A percentile compares a stretch with the other conserved stretches of the same genome.
These are phyloP conservation scores for Lasiodiplodia theobromae DNA, from an alignment of 2,329 filamentous ascomycete genomes.

Conservation along the genomic window DNA sequence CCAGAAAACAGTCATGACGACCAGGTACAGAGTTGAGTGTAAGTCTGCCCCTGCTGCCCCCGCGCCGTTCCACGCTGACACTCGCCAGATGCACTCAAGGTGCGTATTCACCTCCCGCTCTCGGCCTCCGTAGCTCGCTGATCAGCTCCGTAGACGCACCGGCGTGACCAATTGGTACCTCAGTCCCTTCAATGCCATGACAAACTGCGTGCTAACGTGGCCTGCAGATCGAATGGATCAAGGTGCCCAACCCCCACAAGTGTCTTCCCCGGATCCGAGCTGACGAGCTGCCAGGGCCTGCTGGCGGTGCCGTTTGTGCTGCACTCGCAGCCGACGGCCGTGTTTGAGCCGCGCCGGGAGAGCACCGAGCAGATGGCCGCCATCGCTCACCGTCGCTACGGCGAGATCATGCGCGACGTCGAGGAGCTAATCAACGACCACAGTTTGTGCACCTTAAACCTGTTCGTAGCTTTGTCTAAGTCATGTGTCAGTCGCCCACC, in stretches of 20 bases:
- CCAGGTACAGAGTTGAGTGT: constrained; percentile 52
- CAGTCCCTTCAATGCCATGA: constrained; percentile 31
- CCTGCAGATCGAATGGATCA: constrained; percentile 84
- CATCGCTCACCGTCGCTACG: constrained; percentile 85
- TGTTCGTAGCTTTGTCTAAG: constrained; percentile 20
- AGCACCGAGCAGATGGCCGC: constrained; percentile 75
- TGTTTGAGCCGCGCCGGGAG: constrained; percentile 73
- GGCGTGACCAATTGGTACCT: constrained; percentile 88
- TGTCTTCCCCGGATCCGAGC: not conserved
- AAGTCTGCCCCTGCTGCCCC: constrained; percentile 31
- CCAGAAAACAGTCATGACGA: constrained; percentile 45
- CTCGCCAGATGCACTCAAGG: constrained; percentile 68
- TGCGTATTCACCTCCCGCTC: constrained; percentile 42
- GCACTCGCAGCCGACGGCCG: constrained; percentile 90
- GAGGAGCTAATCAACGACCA: constrained; percentile 92
- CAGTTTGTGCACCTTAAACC: constrained; percentile 62
- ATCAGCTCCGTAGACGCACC: constrained; percentile 72
- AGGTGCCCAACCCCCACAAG: constrained; percentile 56
- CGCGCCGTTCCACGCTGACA: constrained; percentile 15
- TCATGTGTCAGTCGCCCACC: constrained; percentile 68
- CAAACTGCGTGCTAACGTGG: constrained; percentile 30
- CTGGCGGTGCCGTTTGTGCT: constrained; percentile 95
- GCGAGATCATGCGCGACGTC: constrained; percentile 93
- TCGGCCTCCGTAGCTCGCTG: constrained; percentile 4
- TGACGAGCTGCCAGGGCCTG: constrained; percentile 55